A percentile compares a stretch with the other conserved stretches of the same genome.
These are phyloP conservation scores for Naganishia randhawae DNA, from an alignment of 768 basidiomycete species.

Conservation along the genomic window DNA sequence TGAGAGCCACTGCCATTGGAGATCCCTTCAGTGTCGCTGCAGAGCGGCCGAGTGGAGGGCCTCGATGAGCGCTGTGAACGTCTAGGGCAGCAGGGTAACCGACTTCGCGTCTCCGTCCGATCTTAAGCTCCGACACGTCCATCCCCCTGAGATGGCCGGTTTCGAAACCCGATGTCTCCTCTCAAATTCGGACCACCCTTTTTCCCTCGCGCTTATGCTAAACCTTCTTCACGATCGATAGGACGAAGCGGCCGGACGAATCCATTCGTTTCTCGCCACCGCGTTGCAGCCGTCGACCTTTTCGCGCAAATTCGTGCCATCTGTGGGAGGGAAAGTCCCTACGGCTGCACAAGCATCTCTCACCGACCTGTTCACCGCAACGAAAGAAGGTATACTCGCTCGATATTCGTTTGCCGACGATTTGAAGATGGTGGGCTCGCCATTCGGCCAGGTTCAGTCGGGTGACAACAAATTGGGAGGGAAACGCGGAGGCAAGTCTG, in stretches of 20 bases:
- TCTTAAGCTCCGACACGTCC: no score
- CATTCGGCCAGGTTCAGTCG: slow-evolving; percentile 39
- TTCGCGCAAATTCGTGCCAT: slow-evolving; percentile 57
- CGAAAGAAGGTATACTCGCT: slow-evolving; percentile 85
- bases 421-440: slow-evolving; percentile 38
- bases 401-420: slow-evolving; percentile 43
- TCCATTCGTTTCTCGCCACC: slow-evolving; percentile 37
- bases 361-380: slow-evolving; percentile 74
- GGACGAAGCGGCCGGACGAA: slow-evolving; percentile 37
- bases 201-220: background rate
- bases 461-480: slow-evolving; percentile 50
- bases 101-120: no score
- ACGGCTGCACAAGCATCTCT: slow-evolving; percentile 77
- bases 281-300: slow-evolving; percentile 40
- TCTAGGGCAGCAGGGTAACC: no score
- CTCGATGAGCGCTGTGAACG: no score
- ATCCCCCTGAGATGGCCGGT: no score
- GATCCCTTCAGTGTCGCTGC: no score
- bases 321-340: slow-evolving; percentile 66
- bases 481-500: background rate
- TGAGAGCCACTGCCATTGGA: no score
- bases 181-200: no score
- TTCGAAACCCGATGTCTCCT: no score
- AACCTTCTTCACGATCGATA: slow-evolving; percentile 13
- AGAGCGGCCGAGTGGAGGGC: no score